phyloP scores from a whole-genome alignment of 2,329 filamentous ascomycete genomes.

The Aspergillus amoenus region DNA sequence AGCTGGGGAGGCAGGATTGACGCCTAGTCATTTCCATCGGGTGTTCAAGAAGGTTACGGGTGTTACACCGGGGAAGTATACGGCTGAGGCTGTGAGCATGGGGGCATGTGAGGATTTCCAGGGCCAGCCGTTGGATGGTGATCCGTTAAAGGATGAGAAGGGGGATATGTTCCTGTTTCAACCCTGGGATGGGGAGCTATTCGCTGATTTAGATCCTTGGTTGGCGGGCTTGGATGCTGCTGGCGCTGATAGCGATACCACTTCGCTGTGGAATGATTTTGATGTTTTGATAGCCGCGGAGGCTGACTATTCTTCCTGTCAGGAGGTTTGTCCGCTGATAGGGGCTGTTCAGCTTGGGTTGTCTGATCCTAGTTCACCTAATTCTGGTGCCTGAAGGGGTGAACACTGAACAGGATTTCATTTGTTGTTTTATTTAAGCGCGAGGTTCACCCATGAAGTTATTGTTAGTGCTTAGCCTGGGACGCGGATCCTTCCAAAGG shows the following conservation, averaged over 20 bases:
- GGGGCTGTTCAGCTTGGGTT: neutral
- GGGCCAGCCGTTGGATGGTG: neutral
- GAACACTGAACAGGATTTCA: neutral
- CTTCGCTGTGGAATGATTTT: constrained; percentile 37
- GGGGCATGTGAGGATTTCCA: neutral
- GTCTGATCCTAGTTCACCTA: neutral
- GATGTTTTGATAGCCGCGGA: constrained; percentile 34
- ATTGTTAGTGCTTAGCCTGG: no score
- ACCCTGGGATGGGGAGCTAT: neutral
- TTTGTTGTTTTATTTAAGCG: neutral
- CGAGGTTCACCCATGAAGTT: no score
- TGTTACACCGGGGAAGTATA: constrained; percentile 49
- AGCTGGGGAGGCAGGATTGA: constrained; percentile 49
- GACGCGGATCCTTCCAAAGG: no score
- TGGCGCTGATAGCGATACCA: neutral
- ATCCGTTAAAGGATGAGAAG: neutral
- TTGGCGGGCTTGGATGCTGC: neutral
- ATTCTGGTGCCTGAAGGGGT: neutral
- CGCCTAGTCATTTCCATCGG: constrained; percentile 55
- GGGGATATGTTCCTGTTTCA: neutral
- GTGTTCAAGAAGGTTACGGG: constrained; percentile 55
- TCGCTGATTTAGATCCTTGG: neutral
- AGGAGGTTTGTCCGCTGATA: constrained; percentile 12
- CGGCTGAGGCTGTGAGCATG: constrained; percentile 5
- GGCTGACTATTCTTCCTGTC: constrained; percentile 10